Base-by-base conservation (phyloP, 306 rosid species). In the Cicer yamashitae region DNA sequence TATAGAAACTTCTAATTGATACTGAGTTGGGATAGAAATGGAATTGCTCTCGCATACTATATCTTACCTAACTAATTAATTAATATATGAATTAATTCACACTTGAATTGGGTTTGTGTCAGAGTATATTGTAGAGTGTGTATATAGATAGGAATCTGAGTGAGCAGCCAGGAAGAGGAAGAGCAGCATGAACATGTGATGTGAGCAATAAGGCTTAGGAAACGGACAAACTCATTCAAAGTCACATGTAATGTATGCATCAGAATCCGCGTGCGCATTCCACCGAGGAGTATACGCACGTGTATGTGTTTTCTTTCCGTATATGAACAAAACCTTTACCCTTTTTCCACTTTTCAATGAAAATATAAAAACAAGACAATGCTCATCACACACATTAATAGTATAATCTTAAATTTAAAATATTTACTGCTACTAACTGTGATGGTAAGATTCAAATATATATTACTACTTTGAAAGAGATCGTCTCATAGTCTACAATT, bases 191-290 rank as follows among this genome's bases (percentile, higher is more conserved):
- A 47, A 47, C 79, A 67, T 75, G 86, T 73, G 79, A 58, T 75
- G 86, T 73, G 79, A 45, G 11, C 1, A 7, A 6, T 37, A 73
- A 73, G 67, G 61, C 3, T 61, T 1, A 62, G 77, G 2, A 65
- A 83, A 79, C 71, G 72, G 82, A 84, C 87, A 84, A 84, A 76
- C 80, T 80, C 73, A 80, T 76, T 76, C 76, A 61, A 80, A 66
- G 4, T 79, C 84, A 80, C 87, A 76, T 84, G 84, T 66, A 54
- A 59, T 76, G 79, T 82, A 70, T 71, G 79, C 87, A 76, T 71
- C 53, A 84, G 79, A 80, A 84, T 76, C 79, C 74, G 82, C 79
- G 84, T 67, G 82, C 57, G 80, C 74, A 12, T 76, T 80, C 70
- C 80, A 58, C 82, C 87, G 59, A 80, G 82, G 64, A 51, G 2